A percentile compares a stretch with the other conserved stretches of the same genome.
Conservation (phyloP, 108 stramenopile genomes). For the Nannochloropsis salina region DNA sequence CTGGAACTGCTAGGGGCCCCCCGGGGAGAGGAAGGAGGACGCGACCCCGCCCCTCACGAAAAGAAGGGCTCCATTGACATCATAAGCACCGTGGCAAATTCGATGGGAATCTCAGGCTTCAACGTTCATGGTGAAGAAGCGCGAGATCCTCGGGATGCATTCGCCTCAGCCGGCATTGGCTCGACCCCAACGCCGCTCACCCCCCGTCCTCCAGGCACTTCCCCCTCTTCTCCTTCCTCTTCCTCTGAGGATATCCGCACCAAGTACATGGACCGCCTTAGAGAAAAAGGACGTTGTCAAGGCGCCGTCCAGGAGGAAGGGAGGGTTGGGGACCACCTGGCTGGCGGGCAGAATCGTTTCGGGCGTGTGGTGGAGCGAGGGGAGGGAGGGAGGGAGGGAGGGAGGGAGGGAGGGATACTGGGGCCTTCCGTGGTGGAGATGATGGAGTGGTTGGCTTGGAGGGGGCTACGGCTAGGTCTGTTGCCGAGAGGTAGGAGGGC, state of each 20-base stretch:
- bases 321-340: neutral
- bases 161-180: neutral
- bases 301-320: neutral
- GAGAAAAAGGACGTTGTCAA: neutral
- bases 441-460: neutral
- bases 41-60: neutral
- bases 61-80: neutral
- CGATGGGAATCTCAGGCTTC: neutral
- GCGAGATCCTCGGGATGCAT: neutral
- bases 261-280: neutral
- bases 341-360: neutral
- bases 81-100: neutral
- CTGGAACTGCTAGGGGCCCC: neutral
- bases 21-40: neutral
- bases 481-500: neutral
- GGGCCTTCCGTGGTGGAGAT: neutral
- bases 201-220: neutral
- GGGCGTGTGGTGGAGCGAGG: neutral
- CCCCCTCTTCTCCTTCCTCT: neutral
- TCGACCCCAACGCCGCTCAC: neutral
- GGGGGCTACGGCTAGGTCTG: neutral
- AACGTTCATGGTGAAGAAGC: neutral
- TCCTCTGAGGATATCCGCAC: neutral
- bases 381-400: neutral
- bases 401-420: neutral